Evolutionary conservation across 352 stramenopile species (phyloP), one percentile per base, ranked within the genome.

Genomic region (Pythium rhizo-oryzae): DNA sequence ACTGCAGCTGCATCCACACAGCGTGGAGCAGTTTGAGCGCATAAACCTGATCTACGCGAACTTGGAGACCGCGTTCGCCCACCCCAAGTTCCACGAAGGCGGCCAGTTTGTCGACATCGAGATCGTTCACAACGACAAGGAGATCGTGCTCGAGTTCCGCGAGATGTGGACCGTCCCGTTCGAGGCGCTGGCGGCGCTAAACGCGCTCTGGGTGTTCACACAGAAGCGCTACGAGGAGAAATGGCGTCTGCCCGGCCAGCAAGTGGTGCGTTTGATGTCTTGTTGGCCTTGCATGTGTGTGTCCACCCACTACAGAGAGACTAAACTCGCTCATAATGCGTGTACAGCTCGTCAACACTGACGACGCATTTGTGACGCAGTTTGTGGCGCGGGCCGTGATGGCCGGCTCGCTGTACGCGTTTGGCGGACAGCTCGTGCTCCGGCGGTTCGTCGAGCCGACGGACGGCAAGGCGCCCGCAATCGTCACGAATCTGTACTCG

Each of bases 81-180:
- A 58, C 54, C 25, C 62, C 8, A 69, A 64, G n/a, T 69, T 69
- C 56, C 62, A 69, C 44, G 55, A 69, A 9, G 54, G 54, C 23
- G 35, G 37, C 30, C 62, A 59, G 62, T 69, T 69, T 47, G 57
- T 69, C n/a, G 62, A 69, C 19, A 49, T 64, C n/a, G 46, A 69
- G 18, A 44, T 69, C 28, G 33, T 44, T 0, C 41, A 69, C 19
- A 43, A 41, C 8, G 50, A 62, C 2, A 47, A 64, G 13, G 57
- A 69, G 23, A 41, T 69, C 15, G 30, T 69, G 11, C 41, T 69
- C 25, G 62, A 63, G 55, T 62, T 64, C 13, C 62, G 62, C 11
- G 62, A 69, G 49, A 41, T 53, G 33, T 69, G 62, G 62, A 44
- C 51, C 1, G 39, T 69, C 23, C 62, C 62, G n/a, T 69, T 69